Evolutionary conservation across 2,329 filamentous ascomycete species (phyloP).

Genomic region (Pezicula rhizophila): DNA sequence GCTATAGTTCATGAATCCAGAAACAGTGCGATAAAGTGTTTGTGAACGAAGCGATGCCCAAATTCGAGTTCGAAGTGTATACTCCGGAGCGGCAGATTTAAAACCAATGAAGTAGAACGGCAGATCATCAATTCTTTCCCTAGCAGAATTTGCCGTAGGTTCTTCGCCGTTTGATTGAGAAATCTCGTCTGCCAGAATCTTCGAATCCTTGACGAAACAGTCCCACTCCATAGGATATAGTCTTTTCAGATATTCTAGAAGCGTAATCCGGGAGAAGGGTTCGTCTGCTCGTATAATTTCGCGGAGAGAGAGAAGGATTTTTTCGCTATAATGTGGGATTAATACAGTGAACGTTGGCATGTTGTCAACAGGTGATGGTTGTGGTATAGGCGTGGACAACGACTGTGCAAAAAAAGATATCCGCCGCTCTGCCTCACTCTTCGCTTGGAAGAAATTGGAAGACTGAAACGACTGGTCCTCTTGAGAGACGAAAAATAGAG

Average conservation of each 20-base stretch:
- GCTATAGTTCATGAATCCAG: slow-evolving; percentile 99
- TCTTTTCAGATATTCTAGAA: slow-evolving; percentile 96
- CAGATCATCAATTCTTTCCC: slow-evolving; percentile 98
- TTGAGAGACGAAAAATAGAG: slow-evolving; percentile 98
- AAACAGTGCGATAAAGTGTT: slow-evolving; percentile 95
- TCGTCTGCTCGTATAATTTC: slow-evolving; percentile 99
- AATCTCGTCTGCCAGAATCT: slow-evolving; percentile 96
- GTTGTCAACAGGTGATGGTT: slow-evolving; percentile 95
- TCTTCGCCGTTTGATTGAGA: slow-evolving; percentile 92
- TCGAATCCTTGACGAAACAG: slow-evolving; percentile 99
- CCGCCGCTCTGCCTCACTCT: slow-evolving; percentile 94
- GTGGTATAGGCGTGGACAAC: slow-evolving; percentile 91
- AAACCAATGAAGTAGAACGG: slow-evolving; percentile 99
- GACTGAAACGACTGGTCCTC: slow-evolving; percentile 97
- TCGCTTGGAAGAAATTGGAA: slow-evolving; percentile 91
- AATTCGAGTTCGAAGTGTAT: slow-evolving; percentile 94
- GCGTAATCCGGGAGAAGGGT: slow-evolving; percentile 94
- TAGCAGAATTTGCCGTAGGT: slow-evolving; percentile 81
- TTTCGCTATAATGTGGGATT: slow-evolving; percentile 97
- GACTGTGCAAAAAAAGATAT: slow-evolving; percentile 99
- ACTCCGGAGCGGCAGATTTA: slow-evolving; percentile 97
- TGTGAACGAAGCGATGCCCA: slow-evolving; percentile 98
- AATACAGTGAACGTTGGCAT: slow-evolving; percentile 99
- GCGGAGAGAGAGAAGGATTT: slow-evolving; percentile 91
- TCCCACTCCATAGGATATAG: slow-evolving; percentile 99